A percentile compares a stretch with the other conserved stretches of the same genome.
Conservation (phyloP, 371 early-diverging fungal species). For the Mucor sp. region DNA sequence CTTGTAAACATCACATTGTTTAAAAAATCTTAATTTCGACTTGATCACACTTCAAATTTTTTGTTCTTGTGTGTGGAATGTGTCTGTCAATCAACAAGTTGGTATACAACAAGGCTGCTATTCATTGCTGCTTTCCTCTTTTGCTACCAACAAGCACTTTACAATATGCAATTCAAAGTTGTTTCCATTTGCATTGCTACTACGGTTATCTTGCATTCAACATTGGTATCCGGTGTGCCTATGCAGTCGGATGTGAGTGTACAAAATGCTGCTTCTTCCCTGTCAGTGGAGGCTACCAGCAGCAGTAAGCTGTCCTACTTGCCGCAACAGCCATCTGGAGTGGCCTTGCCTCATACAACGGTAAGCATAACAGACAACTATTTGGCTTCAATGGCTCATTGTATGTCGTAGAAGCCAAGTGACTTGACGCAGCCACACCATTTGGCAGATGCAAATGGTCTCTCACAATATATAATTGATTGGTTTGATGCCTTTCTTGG, state of each 20-base stretch:
- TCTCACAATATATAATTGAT: background rate
- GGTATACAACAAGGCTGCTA: too few species aligned
- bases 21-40: too few species aligned
- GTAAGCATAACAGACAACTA: background rate
- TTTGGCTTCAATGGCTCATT: background rate
- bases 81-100: too few species aligned
- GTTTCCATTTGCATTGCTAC: background rate
- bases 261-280: background rate
- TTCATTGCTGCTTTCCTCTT: too few species aligned
- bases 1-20: too few species aligned
- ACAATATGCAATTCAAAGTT: background rate
- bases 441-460: background rate
- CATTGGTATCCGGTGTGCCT: background rate
- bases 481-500: background rate
- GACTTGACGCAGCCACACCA: too few species aligned
- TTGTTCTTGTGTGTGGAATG: too few species aligned
- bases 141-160: too few species aligned
- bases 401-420: too few species aligned
- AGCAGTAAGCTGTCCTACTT: background rate
- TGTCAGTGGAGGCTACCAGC: background rate
- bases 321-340: background rate
- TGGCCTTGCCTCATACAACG: background rate
- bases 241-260: background rate
- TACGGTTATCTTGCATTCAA: background rate
- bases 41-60: too few species aligned